phyloP scores from a whole-genome alignment of 2,329 filamentous ascomycete species.

The Cryphonectria parasitica region DNA sequence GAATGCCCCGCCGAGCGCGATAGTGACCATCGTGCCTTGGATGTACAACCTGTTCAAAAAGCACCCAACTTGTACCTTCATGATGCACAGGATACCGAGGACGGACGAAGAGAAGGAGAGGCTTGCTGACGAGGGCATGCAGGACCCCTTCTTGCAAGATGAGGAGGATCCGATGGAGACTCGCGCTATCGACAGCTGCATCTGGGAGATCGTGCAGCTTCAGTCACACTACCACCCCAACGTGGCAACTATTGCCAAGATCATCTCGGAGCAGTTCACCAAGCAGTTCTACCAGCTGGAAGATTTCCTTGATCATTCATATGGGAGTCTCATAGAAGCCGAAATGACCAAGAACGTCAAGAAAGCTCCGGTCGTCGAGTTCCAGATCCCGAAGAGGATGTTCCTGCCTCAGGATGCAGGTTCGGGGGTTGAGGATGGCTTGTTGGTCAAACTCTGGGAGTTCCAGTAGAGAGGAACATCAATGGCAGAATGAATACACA shows the following conservation, averaged over 20 bases:
- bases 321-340: constrained; percentile 79
- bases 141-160: constrained; percentile 76
- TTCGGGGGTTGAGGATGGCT: constrained; percentile 53
- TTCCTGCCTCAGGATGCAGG: constrained; percentile 60
- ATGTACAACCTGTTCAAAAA: constrained; percentile 92
- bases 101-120: constrained; percentile 60
- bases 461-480: constrained; percentile 42
- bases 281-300: constrained; percentile 95
- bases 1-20: constrained; percentile 85
- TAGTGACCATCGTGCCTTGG: constrained; percentile 89
- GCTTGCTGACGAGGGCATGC: constrained; percentile 62
- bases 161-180: constrained; percentile 86
- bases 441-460: constrained; percentile 65
- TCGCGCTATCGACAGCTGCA: constrained; percentile 82
- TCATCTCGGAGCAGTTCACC: constrained; percentile 95
- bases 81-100: constrained; percentile 80
- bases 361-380: constrained; percentile 88
- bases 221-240: constrained; percentile 97
- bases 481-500: neutral
- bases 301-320: constrained; percentile 95
- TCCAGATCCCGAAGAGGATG: constrained; percentile 87
- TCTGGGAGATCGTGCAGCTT: constrained; percentile 93
- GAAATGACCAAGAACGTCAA: constrained; percentile 84
- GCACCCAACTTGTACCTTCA: constrained; percentile 91
- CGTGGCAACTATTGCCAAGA: constrained; percentile 89